Evolutionary conservation across 768 basidiomycete genomes (phyloP), one percentile per base, ranked within the genome.

Genomic region (Boletus rubescentipes): DNA sequence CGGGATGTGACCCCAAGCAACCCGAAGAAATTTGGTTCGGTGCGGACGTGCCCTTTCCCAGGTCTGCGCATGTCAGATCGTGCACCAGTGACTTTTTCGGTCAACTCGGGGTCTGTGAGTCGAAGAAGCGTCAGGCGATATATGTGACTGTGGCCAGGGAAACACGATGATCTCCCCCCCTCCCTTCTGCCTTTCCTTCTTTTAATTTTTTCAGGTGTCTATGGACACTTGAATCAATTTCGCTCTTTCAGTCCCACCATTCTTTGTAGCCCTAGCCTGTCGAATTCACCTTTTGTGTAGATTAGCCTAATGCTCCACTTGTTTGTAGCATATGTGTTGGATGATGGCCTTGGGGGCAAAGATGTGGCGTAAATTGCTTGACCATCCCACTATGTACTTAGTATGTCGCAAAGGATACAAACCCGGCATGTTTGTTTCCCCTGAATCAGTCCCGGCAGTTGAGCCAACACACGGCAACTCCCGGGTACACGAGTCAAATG

Each of bases 121-220:
- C 16, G 10, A 54, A 55, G 42, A 57, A 38, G 18, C 59, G 53
- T 2, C 49, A 76, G 58, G 65, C 69, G 49, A 70, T 81, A 38
- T 73, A 73, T 59, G 76, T 79, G 76, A 74, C 76, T 1, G 72
- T 77, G 37, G 72, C 77, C 29, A 73, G 72, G 49, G 79, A 79
- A 54, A 73, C 70, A 30, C 15, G 7, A 20, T 46, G 39, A 46
- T 29, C 20, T 12, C 31, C 4, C 14, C 29, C 5, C 2, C 23
- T 15, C 3, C 37, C 12, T 39, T 29, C 36, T 2, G 29, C 40
- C 23, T 23, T 2, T 29, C 12, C 18, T 34, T 45, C 20, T 14
- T 45, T 29, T 21, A 16, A 14, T 21, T 21, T 16, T 42, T 32
- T 31, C 9, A 14, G n/a, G 32, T 21, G 35, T 21, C 15, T 26